A percentile compares a stretch with the other conserved stretches of the same genome.
Conservation (phyloP, 2,329 filamentous ascomycete species). For the Aspergillus hiratsukae region DNA sequence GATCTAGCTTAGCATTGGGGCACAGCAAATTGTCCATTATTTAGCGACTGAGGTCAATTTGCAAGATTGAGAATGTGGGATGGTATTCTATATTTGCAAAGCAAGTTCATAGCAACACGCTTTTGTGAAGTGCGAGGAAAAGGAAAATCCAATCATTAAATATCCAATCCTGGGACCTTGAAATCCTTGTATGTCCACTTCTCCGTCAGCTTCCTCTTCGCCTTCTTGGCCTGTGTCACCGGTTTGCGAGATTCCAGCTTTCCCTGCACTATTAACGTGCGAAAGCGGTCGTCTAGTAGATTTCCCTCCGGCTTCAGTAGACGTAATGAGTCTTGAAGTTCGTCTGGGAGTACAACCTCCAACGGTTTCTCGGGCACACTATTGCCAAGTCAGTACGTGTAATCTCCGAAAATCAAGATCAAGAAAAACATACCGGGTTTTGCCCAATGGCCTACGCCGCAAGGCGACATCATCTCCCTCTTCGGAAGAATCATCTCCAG, state of each 20-base stretch:
- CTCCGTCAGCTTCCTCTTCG: slow-evolving; percentile 76
- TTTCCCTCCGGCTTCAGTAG: slow-evolving; percentile 94
- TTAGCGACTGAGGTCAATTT: background rate
- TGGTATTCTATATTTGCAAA: background rate
- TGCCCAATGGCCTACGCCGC: slow-evolving; percentile 69
- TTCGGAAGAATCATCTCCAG: slow-evolving; percentile 35
- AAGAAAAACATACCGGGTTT: slow-evolving; percentile 42
- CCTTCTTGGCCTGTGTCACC: slow-evolving; percentile 76
- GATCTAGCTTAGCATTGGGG: background rate
- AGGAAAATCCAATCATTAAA: slow-evolving; percentile 17
- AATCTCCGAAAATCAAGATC: background rate
- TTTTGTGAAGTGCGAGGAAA: slow-evolving; percentile 9
- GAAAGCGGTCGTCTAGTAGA: slow-evolving; percentile 83
- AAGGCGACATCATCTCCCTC: slow-evolving; percentile 61
- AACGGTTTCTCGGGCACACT: slow-evolving; percentile 67
- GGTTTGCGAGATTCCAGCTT: slow-evolving; percentile 80
- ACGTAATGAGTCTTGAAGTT: slow-evolving; percentile 76
- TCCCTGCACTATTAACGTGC: slow-evolving; percentile 80
- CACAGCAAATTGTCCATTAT: background rate
- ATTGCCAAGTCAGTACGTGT: slow-evolving; percentile 15
- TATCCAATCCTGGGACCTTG: slow-evolving; percentile 44
- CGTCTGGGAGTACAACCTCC: slow-evolving; percentile 74
- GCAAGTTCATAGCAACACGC: background rate
- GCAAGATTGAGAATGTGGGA: background rate
- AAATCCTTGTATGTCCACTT: slow-evolving; percentile 99